Evolutionary conservation across 768 basidiomycete genomes (phyloP).

Genomic region (Trametes meyenii): DNA sequence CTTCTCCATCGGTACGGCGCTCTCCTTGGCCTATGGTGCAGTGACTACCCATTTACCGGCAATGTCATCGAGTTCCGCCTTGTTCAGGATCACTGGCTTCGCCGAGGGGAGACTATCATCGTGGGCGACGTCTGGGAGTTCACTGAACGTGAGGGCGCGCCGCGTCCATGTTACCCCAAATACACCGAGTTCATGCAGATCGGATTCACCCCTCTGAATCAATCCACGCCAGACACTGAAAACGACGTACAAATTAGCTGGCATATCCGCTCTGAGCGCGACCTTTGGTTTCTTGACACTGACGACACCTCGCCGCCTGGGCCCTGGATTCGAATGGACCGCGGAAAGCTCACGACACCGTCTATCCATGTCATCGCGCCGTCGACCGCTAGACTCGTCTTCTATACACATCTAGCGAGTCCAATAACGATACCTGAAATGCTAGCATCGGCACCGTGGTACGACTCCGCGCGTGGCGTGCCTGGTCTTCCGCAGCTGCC

Average conservation of each 20-base stretch:
- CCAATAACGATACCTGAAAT: constrained; percentile 17
- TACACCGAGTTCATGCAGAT: constrained; percentile 22
- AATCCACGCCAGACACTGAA: constrained; percentile 1
- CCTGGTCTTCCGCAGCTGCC: too few species aligned
- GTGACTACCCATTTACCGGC: constrained; percentile 28
- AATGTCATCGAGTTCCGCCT: constrained; percentile 30
- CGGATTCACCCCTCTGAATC: constrained; percentile 8
- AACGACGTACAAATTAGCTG: constrained; percentile 20
- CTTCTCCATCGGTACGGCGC: constrained; percentile 28
- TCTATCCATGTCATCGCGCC: constrained; percentile 25
- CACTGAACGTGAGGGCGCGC: not conserved
- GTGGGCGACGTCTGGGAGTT: constrained; percentile 30
- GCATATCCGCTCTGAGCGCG: constrained; percentile 17
- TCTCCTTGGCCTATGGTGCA: constrained; percentile 31
- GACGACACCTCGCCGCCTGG: constrained; percentile 8
- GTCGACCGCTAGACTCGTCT: constrained; percentile 1
- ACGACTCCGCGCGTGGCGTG: constrained; percentile 14
- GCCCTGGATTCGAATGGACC: constrained; percentile 12
- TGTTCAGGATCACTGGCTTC: constrained; percentile 16
- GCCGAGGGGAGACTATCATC: constrained; percentile 18
- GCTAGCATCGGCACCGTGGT: constrained; percentile 19
- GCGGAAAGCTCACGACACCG: constrained; percentile 7
- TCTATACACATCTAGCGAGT: not conserved
- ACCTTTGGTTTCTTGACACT: constrained; percentile 12
- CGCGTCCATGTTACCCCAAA: constrained; percentile 3